Conservation (phyloP, 2,329 filamentous ascomycete species). For the Stagonosporopsis tanaceti region DNA sequence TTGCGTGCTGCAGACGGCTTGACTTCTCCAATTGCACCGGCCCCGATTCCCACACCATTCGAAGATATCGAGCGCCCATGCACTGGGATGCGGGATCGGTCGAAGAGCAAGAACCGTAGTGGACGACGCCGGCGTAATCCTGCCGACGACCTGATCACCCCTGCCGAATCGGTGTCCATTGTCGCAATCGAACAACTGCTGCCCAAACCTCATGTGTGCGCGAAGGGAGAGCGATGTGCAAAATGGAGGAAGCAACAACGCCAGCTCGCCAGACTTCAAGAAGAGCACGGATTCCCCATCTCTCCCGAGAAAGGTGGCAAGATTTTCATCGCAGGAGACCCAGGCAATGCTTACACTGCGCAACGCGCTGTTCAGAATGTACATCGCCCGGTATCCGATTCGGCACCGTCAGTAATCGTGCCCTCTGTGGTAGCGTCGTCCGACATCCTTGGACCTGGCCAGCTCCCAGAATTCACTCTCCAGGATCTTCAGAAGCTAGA, state of each 20-base stretch:
- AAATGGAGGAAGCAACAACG: conserved; percentile 84
- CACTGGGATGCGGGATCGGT: conserved; percentile 45
- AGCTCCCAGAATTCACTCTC: conserved; percentile 69
- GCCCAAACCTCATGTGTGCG: conserved; percentile 83
- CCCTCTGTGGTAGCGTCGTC: conserved; percentile 86
- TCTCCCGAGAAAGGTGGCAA: conserved; percentile 68
- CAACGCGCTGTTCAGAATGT: conserved; percentile 61
- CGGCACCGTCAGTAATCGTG: conserved; percentile 60
- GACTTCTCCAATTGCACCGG: conserved; percentile 50
- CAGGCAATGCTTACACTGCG: conserved; percentile 75
- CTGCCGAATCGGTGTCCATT: conserved; percentile 85
- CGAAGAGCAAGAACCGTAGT: conserved; percentile 48
- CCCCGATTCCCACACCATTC: conserved; percentile 59
- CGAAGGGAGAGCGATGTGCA: conserved; percentile 84
- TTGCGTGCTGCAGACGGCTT: conserved; percentile 62
- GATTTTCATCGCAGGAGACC: conserved; percentile 79
- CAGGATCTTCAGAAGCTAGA: conserved; percentile 78
- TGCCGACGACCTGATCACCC: conserved; percentile 73
- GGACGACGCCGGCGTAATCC: conserved; percentile 50
- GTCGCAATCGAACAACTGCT: conserved; percentile 90
- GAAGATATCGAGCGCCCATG: conserved; percentile 58
- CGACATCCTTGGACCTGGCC: conserved; percentile 79
- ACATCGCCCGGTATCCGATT: conserved; percentile 75
- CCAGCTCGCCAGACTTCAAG: conserved; percentile 76
- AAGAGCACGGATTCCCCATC: conserved; percentile 73